Evolutionary conservation across 2,329 filamentous ascomycete species (phyloP).

Genomic region (Bipolaris victoriae): DNA sequence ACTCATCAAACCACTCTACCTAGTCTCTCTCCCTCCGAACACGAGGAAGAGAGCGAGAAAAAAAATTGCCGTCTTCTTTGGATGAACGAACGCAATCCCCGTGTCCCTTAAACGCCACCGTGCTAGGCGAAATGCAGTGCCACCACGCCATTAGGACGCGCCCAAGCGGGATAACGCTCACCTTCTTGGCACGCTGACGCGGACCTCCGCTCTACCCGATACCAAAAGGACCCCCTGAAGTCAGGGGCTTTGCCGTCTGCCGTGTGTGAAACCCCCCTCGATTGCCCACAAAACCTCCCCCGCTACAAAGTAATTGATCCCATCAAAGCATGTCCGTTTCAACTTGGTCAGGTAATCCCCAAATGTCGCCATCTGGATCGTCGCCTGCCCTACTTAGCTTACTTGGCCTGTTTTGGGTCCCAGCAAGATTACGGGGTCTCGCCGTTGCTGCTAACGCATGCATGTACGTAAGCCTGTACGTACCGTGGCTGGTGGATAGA

Average conservation of each 20-base stretch:
- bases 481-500: no score
- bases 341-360: background rate
- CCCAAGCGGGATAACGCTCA: constrained; percentile 14
- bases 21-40: no score
- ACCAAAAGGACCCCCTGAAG: constrained; percentile 9
- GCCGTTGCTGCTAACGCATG: background rate
- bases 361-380: background rate
- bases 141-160: constrained; percentile 1
- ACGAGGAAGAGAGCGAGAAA: no score
- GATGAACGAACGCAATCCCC: background rate
- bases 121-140: constrained; percentile 1
- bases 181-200: constrained; percentile 22
- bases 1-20: no score
- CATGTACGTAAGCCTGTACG: background rate
- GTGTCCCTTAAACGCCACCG: constrained; percentile 2
- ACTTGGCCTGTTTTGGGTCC: background rate
- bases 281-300: background rate
- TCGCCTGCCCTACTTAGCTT: background rate
- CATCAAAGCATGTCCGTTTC: background rate
- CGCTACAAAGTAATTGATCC: no score
- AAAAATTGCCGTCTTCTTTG: background rate
- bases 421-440: background rate
- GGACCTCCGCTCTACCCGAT: constrained; percentile 19
- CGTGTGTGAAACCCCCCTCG: constrained; percentile 7
- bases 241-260: constrained; percentile 7